Evolutionary conservation across 352 stramenopile species (phyloP).

Genomic region (Phytophthora chlamydospora): DNA sequence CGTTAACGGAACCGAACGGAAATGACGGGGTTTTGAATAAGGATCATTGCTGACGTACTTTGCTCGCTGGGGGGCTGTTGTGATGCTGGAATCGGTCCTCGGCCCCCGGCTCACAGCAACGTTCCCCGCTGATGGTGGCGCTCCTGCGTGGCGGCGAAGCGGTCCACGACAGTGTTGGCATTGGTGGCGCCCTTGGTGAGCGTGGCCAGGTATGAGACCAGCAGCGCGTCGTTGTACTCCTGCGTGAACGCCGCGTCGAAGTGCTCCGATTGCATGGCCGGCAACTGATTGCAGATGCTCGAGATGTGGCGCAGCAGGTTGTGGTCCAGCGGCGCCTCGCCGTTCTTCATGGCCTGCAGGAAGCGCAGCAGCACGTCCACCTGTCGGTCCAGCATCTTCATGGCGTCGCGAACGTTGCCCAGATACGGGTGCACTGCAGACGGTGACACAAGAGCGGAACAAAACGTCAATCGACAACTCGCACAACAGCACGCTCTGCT

Average conservation of each 20-base stretch:
- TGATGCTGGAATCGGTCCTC: slow-evolving; percentile 1
- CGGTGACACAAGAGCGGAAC: slow-evolving; percentile 3
- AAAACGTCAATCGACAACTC: slow-evolving; percentile 15
- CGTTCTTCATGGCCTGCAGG: slow-evolving; percentile 75
- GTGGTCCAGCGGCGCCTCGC: slow-evolving; percentile 76
- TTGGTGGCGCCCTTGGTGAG: slow-evolving; percentile 85
- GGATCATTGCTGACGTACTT: slow-evolving; percentile 4
- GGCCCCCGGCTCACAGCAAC: slow-evolving; percentile 34
- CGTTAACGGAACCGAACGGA: not conserved
- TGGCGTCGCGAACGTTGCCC: slow-evolving; percentile 79
- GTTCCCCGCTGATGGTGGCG: slow-evolving; percentile 68
- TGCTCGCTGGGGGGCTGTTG: not conserved
- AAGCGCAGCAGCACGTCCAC: slow-evolving; percentile 79
- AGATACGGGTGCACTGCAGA: slow-evolving; percentile 77
- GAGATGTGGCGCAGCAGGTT: slow-evolving; percentile 86
- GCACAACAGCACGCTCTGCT: not conserved
- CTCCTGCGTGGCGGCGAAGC: slow-evolving; percentile 78
- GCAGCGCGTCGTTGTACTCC: slow-evolving; percentile 85
- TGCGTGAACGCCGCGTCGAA: slow-evolving; percentile 80
- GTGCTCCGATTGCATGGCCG: slow-evolving; percentile 71
- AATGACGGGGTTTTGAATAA: too few species aligned
- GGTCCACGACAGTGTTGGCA: slow-evolving; percentile 81
- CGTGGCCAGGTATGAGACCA: slow-evolving; percentile 84
- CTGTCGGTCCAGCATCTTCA: slow-evolving; percentile 88
- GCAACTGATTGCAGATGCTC: slow-evolving; percentile 86